Conservation (phyloP, 441 rosid genomes). For the Erodium trifolium region DNA sequence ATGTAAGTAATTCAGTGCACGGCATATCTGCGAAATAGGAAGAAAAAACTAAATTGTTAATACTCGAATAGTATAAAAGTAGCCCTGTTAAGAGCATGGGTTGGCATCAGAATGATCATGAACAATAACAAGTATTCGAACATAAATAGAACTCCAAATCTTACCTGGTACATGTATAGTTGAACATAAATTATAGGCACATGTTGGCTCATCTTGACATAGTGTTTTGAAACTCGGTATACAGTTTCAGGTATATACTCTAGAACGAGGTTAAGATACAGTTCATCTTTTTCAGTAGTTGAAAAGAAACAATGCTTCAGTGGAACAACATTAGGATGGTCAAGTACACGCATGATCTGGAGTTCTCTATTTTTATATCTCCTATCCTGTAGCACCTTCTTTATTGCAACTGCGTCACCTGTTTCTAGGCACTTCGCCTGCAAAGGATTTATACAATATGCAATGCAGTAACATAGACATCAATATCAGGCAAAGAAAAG, state of each 20-base stretch:
- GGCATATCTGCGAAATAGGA: conserved; percentile 55
- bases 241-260: conserved; percentile 94
- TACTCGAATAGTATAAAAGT: background rate
- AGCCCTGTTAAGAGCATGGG: background rate
- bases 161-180: conserved; percentile 90
- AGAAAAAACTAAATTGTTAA: background rate
- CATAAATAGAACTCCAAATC: background rate
- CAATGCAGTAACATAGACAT: background rate
- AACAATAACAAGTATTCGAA: background rate
- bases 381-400: conserved; percentile 96
- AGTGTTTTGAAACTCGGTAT: conserved; percentile 71
- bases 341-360: conserved; percentile 95
- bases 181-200: conserved; percentile 92
- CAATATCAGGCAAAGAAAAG: background rate
- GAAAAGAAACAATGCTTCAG: conserved; percentile 91
- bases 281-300: conserved; percentile 86
- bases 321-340: conserved; percentile 88
- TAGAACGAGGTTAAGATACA: conserved; percentile 87
- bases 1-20: conserved; percentile 95
- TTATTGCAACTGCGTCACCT: conserved; percentile 89
- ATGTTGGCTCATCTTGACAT: conserved; percentile 67
- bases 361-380: conserved; percentile 95
- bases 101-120: background rate
- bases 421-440: conserved; percentile 98
- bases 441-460: conserved; percentile 1